Percentiles rank a stretch among this genome's conserved stretches.
Conservation (phyloP, 306 rosid species). For the Mimosa bimucronata region DNA sequence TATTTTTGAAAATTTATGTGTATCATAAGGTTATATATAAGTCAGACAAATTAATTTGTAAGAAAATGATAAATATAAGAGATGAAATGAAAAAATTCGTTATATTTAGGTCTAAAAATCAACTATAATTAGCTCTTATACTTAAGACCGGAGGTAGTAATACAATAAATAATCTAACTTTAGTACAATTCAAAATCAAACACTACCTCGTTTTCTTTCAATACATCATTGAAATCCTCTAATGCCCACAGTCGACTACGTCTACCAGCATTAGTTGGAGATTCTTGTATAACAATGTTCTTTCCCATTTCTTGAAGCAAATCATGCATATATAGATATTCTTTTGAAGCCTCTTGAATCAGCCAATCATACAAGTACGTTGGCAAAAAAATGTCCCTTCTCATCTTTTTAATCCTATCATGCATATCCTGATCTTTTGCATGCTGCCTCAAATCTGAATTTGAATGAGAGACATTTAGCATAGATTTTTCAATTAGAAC, state of each 20-base stretch:
- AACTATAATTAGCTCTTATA: no score
- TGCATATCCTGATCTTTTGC: not conserved
- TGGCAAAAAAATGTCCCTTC: not conserved
- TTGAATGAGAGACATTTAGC: not conserved
- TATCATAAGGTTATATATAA: no score
- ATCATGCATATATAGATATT: not conserved
- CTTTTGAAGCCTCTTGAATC: not conserved
- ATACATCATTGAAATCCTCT: not conserved
- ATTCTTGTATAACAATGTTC: slow-evolving; percentile 1
- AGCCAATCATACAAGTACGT: not conserved
- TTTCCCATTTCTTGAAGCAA: slow-evolving; percentile 25
- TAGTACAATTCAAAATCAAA: not conserved
- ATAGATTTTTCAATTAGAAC: not conserved
- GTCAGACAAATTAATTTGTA: no score
- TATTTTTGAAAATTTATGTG: no score
- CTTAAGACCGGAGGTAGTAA: no score
- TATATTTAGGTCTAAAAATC: no score
- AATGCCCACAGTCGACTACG: slow-evolving; percentile 1
- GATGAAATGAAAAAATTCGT: no score
- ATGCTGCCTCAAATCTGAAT: not conserved
- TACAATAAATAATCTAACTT: not conserved
- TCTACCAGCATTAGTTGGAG: not conserved
- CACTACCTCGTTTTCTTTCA: not conserved
- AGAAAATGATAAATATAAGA: no score
- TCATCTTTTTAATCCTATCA: slow-evolving; percentile 11